A percentile compares a stretch with the other conserved stretches of the same genome.
Evolutionary conservation across 2,329 filamentous ascomycete genomes (phyloP).

Genomic region (Fusarium sacchari): DNA sequence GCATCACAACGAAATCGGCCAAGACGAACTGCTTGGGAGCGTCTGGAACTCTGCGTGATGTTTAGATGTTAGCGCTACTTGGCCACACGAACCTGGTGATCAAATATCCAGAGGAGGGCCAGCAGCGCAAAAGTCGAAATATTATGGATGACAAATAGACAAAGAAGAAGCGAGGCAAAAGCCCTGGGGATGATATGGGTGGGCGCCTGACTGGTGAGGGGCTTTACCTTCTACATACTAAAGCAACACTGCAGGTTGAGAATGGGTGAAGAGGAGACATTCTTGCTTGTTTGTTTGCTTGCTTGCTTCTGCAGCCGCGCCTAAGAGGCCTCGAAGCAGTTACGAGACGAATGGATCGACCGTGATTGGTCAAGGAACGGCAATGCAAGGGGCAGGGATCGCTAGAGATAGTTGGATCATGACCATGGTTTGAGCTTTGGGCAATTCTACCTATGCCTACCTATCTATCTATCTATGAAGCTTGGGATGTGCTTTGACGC

Average conservation of each 20-base stretch:
- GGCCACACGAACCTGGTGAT: neutral
- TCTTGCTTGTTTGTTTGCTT: neutral
- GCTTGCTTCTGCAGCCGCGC: conserved; percentile 6
- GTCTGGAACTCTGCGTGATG: neutral
- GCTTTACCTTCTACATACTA: neutral
- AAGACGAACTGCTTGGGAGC: neutral
- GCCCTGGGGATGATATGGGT: neutral
- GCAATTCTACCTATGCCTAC: too few relatives aligned
- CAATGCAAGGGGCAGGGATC: conserved; percentile 35
- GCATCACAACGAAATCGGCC: conserved; percentile 13
- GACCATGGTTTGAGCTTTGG: neutral
- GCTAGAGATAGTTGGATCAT: neutral
- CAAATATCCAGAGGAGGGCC: conserved; percentile 7
- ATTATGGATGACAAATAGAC: neutral
- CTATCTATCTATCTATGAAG: neutral
- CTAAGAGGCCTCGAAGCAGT: conserved; percentile 2
- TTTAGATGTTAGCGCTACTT: neutral
- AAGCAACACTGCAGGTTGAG: neutral
- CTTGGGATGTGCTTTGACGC: neutral
- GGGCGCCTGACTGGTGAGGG: neutral
- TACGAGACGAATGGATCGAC: neutral
- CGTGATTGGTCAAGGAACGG: conserved; percentile 29
- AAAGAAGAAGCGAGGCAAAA: neutral
- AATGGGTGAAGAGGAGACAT: conserved; percentile 10
- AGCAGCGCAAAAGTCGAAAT: neutral